Conservation (phyloP, 2,329 filamentous ascomycete genomes). For the Proliferodiscus dingleyae region DNA sequence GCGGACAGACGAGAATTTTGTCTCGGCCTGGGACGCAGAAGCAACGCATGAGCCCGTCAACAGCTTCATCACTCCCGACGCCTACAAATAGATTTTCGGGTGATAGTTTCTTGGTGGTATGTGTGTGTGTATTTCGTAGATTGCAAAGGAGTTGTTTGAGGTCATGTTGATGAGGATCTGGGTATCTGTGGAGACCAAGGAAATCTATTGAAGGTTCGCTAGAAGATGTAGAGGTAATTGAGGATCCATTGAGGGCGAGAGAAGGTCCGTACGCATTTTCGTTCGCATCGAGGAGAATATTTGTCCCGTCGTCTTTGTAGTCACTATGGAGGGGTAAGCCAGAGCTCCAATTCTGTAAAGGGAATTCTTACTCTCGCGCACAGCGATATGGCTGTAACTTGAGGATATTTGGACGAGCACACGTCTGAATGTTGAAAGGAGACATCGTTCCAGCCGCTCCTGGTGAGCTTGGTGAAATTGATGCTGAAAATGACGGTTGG, state of each 20-base stretch:
- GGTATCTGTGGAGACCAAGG: constrained; percentile 84
- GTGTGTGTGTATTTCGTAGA: constrained; percentile 78
- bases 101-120: constrained; percentile 67
- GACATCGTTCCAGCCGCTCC: constrained; percentile 37
- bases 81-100: constrained; percentile 90
- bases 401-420: constrained; percentile 72
- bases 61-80: constrained; percentile 93
- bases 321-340: constrained; percentile 56
- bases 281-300: constrained; percentile 94
- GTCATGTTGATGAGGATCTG: constrained; percentile 86
- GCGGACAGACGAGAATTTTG: constrained; percentile 89
- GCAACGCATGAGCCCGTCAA: constrained; percentile 87
- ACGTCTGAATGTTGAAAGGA: constrained; percentile 68
- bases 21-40: constrained; percentile 87
- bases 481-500: no score
- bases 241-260: constrained; percentile 47
- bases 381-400: constrained; percentile 75
- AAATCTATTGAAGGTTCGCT: constrained; percentile 64
- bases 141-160: constrained; percentile 84
- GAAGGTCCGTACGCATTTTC: constrained; percentile 94
- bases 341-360: background rate
- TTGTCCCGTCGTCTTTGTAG: constrained; percentile 97
- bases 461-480: no score
- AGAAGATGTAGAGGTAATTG: constrained; percentile 35
- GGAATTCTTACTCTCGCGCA: constrained; percentile 64